phyloP scores from a whole-genome alignment of 2,329 filamentous ascomycete species.

The Aspergillus eucalypticola region DNA sequence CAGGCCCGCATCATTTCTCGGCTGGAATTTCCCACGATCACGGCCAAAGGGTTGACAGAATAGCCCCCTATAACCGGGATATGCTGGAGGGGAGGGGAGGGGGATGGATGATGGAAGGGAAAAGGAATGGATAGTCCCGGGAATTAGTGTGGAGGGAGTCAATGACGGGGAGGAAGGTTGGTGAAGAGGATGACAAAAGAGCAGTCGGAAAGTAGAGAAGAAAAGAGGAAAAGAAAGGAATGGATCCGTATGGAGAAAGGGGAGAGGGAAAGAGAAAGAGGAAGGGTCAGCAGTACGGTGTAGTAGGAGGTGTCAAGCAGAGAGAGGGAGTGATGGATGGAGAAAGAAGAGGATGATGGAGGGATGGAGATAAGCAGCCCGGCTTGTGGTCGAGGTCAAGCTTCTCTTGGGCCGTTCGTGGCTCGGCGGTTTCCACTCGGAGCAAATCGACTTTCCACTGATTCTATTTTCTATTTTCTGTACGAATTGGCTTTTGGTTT shows the following conservation, averaged over 20 bases:
- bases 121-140: not conserved
- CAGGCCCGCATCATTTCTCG: constrained; percentile 24
- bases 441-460: not conserved
- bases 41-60: not conserved
- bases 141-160: not conserved
- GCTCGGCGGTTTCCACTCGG: constrained; percentile 21
- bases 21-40: constrained; percentile 1
- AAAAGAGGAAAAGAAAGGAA: too few relatives aligned
- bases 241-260: too few relatives aligned
- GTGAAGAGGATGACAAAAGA: not conserved
- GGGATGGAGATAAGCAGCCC: constrained; percentile 29
- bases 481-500: too few relatives aligned
- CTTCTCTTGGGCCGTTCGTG: constrained; percentile 33
- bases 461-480: too few relatives aligned
- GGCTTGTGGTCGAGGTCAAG: constrained; percentile 32
- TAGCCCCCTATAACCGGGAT: constrained; percentile 3
- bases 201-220: not conserved
- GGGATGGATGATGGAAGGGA: not conserved
- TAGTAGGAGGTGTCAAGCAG: not conserved
- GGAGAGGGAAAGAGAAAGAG: not conserved
- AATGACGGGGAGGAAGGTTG: not conserved
- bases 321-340: constrained; percentile 61
- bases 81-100: not conserved
- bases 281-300: not conserved
- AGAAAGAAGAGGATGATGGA: constrained; percentile 20